Conservation (phyloP, 2,329 filamentous ascomycete genomes). For the Exophiala oligosperma region DNA sequence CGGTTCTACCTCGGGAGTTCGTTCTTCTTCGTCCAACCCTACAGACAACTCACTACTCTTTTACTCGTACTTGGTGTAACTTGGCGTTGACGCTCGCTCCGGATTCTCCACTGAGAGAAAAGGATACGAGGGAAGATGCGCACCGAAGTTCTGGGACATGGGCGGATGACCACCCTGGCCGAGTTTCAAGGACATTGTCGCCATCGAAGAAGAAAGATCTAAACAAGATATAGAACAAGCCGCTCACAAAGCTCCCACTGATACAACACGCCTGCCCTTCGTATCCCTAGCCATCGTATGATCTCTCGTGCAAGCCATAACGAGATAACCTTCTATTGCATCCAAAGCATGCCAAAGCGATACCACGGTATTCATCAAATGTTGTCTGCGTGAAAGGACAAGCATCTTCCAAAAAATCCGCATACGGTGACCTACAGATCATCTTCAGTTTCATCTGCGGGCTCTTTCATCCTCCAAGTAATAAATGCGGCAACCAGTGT, state of each 20-base stretch:
- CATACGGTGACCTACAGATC: constrained; percentile 1
- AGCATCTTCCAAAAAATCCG: background rate
- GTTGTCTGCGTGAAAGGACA: background rate
- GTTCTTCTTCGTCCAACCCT: constrained; percentile 1
- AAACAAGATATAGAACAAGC: background rate
- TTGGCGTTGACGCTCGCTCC: no score
- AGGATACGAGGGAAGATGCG: no score
- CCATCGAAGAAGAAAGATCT: no score
- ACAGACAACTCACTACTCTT: background rate
- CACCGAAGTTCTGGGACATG: no score
- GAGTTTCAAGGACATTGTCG: no score
- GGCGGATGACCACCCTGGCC: no score
- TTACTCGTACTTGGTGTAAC: no score
- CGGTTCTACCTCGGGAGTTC: constrained; percentile 17
- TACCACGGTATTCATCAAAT: no score
- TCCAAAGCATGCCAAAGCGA: no score
- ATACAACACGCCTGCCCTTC: background rate
- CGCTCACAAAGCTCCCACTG: background rate
- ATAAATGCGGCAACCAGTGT: constrained; percentile 70
- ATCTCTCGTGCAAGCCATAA: background rate
- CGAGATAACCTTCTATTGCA: no score
- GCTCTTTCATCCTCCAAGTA: constrained; percentile 29
- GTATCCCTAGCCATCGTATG: background rate
- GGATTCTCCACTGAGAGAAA: no score
- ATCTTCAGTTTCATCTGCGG: constrained; percentile 15